phyloP scores from a whole-genome alignment of 306 rosid species.

The Lathyrus aphaca region DNA sequence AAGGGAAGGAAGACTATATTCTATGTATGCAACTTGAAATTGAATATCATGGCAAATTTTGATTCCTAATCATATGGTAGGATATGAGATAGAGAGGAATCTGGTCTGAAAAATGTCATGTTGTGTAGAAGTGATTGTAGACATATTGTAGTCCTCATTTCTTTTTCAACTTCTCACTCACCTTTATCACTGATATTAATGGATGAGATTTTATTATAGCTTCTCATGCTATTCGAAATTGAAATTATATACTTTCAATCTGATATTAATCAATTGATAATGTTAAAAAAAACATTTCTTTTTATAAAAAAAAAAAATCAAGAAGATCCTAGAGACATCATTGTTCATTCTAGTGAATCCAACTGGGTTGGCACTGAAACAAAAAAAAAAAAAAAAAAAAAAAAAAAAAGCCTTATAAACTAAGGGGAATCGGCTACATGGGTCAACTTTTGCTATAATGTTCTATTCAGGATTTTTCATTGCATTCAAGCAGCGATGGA shows the following conservation, averaged over 20 bases:
- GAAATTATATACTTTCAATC: not conserved
- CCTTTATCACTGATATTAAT: not conserved
- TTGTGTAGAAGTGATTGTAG: not conserved
- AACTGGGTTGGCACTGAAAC: too few relatives aligned
- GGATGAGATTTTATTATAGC: not conserved
- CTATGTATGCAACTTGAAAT: conserved; percentile 15
- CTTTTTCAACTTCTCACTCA: not conserved
- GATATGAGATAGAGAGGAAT: conserved; percentile 30
- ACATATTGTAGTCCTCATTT: not conserved
- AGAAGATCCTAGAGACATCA: too few relatives aligned
- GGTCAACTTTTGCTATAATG: too few relatives aligned
- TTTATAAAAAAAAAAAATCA: too few relatives aligned
- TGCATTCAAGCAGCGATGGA: too few relatives aligned
- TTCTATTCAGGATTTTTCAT: too few relatives aligned
- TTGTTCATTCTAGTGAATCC: too few relatives aligned
- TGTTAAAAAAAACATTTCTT: not conserved
- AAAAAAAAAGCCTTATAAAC: too few relatives aligned
- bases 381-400: too few relatives aligned
- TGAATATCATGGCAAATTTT: not conserved
- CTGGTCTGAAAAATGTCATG: not conserved
- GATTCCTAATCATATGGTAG: conserved; percentile 15
- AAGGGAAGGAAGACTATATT: not conserved
- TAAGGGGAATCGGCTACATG: too few relatives aligned
- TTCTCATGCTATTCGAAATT: not conserved
- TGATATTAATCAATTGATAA: not conserved